Base-by-base conservation (phyloP, 2,329 filamentous ascomycete genomes). In the Pezicula carpinea region DNA sequence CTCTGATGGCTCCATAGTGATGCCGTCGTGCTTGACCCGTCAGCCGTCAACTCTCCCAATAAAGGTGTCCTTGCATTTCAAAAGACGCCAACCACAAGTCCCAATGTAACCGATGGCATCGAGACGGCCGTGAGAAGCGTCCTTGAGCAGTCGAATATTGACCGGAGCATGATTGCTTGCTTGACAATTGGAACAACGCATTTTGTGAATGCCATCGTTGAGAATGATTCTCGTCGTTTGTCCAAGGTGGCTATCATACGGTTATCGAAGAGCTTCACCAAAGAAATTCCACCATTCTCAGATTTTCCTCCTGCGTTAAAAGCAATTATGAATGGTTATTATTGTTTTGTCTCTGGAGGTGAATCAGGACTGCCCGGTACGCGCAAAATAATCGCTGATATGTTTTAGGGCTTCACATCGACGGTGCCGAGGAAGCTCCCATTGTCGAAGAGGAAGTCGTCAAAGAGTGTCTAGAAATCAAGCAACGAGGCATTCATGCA, bases 191-290 rank as follows among this genome's bases (percentile, higher is more conserved):
- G 58, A 19, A 60, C 58, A 11, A 79, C 75, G 0, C 69, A 73
- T 53, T 75, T 75, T 48, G 65, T 75, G 34, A 75, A 74, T 47
- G 71, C 71, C 4, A 68, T 76, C 19, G 65, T 75, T n/a, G 71
- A 73, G 39, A 66, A 68, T 5, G 71, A 78, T 59, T 62, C 65
- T 4, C 60, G 67, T 15, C 64, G 73, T 5, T 62, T 79, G 5
- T 69, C 68, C 3, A 66, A 65, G 35, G 75, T 79, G 3, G 75
- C 73, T 6, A 69, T 78, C 15, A 56, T 78, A 19, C 70, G 75
- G 3, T 64, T 76, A 3, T 71, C 66, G 18, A 66, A 67, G 2
- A 65, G 64, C 1, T 75, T 73, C 49, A 67, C 68, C 6, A 69
- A 67, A 44, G 66, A 76, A 46, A 66, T 71, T 4, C 73, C 72